These are phyloP conservation scores for Backusella tarrabulga DNA, from an alignment of 192 early-diverging fungal species.

Conservation along the genomic window DNA sequence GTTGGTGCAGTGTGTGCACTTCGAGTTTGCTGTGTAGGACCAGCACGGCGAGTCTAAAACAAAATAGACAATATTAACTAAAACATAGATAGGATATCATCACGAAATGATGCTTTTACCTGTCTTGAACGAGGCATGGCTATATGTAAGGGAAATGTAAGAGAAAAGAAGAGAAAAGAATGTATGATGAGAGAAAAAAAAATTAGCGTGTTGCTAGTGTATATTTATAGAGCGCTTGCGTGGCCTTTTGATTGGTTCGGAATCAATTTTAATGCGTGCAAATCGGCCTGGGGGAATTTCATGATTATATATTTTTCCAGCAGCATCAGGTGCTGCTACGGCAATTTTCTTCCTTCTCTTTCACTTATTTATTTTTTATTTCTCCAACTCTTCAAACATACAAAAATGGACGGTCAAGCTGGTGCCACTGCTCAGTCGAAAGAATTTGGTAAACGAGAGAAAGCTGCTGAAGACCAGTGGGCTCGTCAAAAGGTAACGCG, in stretches of 20 bases:
- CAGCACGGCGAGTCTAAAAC: constrained; percentile 39
- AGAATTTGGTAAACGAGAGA: constrained; percentile 5
- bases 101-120: neutral
- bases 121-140: constrained; percentile 27
- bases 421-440: constrained; percentile 2
- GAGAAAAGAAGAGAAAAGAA: neutral
- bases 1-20: constrained; percentile 52
- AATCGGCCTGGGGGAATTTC: neutral
- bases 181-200: neutral
- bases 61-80: neutral
- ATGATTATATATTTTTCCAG: neutral
- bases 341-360: neutral
- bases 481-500: constrained; percentile 11
- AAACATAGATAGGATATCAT: neutral
- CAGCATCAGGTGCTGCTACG: neutral
- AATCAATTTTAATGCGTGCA: neutral
- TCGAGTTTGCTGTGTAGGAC: constrained; percentile 45
- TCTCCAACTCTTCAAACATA: neutral
- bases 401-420: constrained; percentile 3
- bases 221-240: neutral
- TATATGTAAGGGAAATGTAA: neutral
- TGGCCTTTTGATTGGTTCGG: constrained; percentile 15
- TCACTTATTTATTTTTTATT: neutral
- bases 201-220: neutral
- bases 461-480: constrained; percentile 20